A percentile compares a stretch with the other conserved stretches of the same genome.
These are phyloP conservation scores for Neospora caninum DNA, from an alignment of 169 alveolate genomes.

Conservation along the genomic window DNA sequence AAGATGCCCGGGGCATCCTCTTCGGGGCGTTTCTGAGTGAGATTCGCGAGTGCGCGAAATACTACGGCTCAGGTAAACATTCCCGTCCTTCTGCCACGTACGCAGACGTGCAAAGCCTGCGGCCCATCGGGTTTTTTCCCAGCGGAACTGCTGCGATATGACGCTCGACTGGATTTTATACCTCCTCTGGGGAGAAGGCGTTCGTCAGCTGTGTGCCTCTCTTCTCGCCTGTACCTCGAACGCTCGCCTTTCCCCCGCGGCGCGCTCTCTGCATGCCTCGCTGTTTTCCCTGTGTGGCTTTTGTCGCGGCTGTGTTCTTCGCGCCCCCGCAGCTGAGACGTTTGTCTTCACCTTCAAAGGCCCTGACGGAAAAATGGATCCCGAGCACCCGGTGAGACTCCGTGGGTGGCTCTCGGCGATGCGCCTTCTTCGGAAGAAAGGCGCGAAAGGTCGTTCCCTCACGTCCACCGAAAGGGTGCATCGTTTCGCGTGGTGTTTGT, in stretches of 20 bases:
- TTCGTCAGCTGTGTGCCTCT: no score
- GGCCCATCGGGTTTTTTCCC: no score
- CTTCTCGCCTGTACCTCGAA: no score
- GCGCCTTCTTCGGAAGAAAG: neutral
- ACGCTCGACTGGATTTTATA: no score
- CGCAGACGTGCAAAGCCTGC: no score
- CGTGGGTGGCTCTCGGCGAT: neutral
- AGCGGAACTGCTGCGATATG: no score
- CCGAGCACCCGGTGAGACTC: slow-evolving; percentile 23
- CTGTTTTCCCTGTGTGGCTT: neutral
- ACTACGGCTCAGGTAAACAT: slow-evolving; percentile 76
- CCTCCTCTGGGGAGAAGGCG: no score
- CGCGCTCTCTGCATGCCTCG: no score
- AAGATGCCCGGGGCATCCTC: slow-evolving; percentile 82
- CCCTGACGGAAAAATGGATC: neutral
- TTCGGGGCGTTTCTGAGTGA: slow-evolving; percentile 87
- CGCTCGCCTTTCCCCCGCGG: no score
- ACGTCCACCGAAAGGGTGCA: no score
- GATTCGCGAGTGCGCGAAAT: slow-evolving; percentile 75
- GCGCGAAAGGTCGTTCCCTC: no score
- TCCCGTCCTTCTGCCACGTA: neutral
- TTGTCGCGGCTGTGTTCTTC: neutral
- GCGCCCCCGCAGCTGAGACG: slow-evolving; percentile 79
- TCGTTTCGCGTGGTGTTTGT: no score
- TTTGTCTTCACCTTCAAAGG: slow-evolving; percentile 80